Conservation (phyloP, 2,329 filamentous ascomycete genomes). For the Pseudogymnoascus verrucosus region DNA sequence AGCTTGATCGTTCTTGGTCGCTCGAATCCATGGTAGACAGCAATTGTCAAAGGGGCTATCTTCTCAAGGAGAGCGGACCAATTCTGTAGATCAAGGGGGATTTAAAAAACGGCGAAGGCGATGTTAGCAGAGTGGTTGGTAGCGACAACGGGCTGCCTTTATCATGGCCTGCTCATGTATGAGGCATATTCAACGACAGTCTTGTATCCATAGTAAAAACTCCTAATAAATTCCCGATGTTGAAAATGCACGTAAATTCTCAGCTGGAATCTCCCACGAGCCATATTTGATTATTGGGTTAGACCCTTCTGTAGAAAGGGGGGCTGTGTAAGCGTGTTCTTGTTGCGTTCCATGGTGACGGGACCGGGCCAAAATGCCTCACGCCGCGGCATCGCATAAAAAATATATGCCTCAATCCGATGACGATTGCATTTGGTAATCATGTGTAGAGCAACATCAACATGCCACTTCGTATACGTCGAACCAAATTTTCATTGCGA, state of each 20-base stretch:
- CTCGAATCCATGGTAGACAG: not conserved
- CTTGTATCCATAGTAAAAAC: not conserved
- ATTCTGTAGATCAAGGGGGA: not conserved
- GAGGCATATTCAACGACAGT: not conserved
- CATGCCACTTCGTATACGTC: not conserved
- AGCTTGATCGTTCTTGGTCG: not conserved
- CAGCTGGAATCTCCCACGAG: not conserved
- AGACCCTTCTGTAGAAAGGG: not conserved
- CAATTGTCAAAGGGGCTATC: not conserved
- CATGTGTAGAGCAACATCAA: not conserved
- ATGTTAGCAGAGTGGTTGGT: not conserved
- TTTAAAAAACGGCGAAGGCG: not conserved
- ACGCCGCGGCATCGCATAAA: not conserved
- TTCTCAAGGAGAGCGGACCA: not conserved
- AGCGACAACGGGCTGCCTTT: not conserved
- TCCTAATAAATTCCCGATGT: not conserved
- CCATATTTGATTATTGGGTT: not conserved
- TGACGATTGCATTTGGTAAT: constrained; percentile 5
- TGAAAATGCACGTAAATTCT: not conserved
- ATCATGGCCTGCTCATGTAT: not conserved
- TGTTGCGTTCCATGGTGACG: not conserved
- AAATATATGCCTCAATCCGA: constrained; percentile 9
- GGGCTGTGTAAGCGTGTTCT: not conserved
- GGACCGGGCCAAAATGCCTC: constrained; percentile 7
- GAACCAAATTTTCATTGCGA: not conserved